phyloP scores from a whole-genome alignment of 208 protist genomes.

The Leishmania amazonensis region DNA sequence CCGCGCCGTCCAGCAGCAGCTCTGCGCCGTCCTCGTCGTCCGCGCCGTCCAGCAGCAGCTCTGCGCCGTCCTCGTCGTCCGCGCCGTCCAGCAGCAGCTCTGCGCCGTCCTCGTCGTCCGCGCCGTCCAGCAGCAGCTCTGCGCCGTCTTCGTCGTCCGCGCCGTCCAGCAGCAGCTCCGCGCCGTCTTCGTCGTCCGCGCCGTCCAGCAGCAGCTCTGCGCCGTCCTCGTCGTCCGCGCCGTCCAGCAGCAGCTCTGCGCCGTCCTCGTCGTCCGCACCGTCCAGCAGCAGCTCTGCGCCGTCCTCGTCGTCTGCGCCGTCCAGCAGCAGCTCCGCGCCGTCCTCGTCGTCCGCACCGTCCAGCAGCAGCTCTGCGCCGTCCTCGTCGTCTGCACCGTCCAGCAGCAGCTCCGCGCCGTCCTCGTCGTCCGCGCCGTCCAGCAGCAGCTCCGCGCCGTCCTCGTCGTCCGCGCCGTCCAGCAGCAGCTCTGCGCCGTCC shows the following conservation, averaged over 20 bases:
- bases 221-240: too few species aligned
- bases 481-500: conserved; percentile 1
- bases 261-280: not conserved
- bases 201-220: not conserved
- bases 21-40: too few species aligned
- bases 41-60: too few species aligned
- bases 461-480: not conserved
- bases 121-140: too few species aligned
- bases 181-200: not conserved
- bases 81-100: too few species aligned
- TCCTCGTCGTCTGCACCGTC: not conserved
- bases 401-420: conserved; percentile 2
- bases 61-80: too few species aligned
- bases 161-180: not conserved
- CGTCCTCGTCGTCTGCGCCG: conserved; percentile 1
- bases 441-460: not conserved
- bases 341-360: too few species aligned
- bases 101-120: too few species aligned
- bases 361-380: not conserved
- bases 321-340: not conserved
- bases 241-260: too few species aligned
- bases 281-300: too few species aligned
- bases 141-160: not conserved
- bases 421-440: not conserved
- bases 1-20: too few species aligned